Percentiles rank a stretch among this genome's conserved stretches.
Conservation (phyloP, 1,284 basidiomycete genomes). For the Phaffia rhodozyma region DNA sequence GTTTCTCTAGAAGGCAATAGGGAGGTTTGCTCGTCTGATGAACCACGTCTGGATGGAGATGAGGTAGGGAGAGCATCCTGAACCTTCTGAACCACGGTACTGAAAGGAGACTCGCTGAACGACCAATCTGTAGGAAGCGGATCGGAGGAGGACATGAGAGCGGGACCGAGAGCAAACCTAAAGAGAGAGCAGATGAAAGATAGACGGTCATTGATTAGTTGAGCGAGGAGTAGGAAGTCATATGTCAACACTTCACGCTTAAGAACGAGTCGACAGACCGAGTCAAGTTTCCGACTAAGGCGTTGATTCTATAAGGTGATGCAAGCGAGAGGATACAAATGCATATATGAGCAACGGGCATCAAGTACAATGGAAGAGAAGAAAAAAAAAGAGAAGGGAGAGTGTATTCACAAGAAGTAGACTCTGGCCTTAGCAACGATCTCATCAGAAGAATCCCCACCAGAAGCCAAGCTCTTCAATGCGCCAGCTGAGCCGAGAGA, state of each 20-base stretch:
- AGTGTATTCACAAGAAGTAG: conserved; percentile 23
- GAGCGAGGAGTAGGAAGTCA: too few species aligned
- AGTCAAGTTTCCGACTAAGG: conserved; percentile 28
- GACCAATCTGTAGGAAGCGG: too few species aligned
- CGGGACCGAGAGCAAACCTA: conserved; percentile 23
- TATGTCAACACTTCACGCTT: too few species aligned
- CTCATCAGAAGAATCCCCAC: conserved; percentile 21
- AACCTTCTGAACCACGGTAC: too few species aligned
- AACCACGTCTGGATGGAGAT: too few species aligned
- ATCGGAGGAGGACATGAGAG: background rate
- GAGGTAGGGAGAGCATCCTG: too few species aligned
- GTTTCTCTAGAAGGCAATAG: background rate
- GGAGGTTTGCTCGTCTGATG: background rate
- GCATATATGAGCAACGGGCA: too few species aligned
- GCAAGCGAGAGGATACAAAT: too few species aligned
- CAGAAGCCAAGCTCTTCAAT: conserved; percentile 25
- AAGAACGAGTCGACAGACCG: conserved; percentile 9
- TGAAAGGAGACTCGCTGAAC: too few species aligned
- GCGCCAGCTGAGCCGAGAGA: conserved; percentile 29
- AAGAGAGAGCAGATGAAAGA: background rate
- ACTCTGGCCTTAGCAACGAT: conserved; percentile 27
- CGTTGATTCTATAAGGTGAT: conserved; percentile 23
- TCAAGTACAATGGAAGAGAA: background rate
- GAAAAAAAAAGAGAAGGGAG: too few species aligned
- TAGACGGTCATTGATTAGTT: too few species aligned